Evolutionary conservation across 164 flowering plant genomes (phyloP), one percentile per base, ranked within the genome.

Genomic region (Vitis cinerea): DNA sequence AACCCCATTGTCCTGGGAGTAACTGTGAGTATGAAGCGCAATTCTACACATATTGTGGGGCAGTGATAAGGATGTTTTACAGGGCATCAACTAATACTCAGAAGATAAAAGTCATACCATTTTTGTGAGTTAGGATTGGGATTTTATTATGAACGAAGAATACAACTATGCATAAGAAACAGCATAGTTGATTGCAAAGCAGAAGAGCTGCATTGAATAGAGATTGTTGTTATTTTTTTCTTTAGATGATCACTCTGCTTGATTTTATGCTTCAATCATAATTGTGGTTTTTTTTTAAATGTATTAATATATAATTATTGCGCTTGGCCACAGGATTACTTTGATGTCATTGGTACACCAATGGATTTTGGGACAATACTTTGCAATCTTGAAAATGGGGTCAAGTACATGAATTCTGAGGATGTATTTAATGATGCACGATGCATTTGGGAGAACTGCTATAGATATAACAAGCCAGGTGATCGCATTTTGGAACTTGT

Each of bases 291-390:
- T 37, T 6, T 37, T 4, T 37, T 37, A 37, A 37, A 37, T 37
- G 44, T 37, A 3, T 37, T 3, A 37, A 37, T 37, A 37, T 37
- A 37, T 60, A 6, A 27, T 14, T 17, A 23, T 2, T 59, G 29
- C 50, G 51, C 27, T 44, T 80, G 62, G 49, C 53, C 71, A 72
- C 83, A 96, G 99, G 98, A 93, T 67, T 96, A 96, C 76, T 96
- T 93, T 79, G 99, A 92, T 80, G 82, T 96, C 71, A 96, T 96
- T 63, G 83, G 89, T 60, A 91, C 89, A 53, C 99, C 99, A 13
- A 96, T 93, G 99, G 99, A 96, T 81, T 96, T 96, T 82, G 98
- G 99, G 72, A 96, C 99, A 8, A 85, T 96, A 74, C 87, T 92
- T 82, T 78, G 70, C 76, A 86, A 90, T 81, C 89, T 96, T 79